phyloP scores from a whole-genome alignment of 768 basidiomycete species.

The Boletus huronensis region DNA sequence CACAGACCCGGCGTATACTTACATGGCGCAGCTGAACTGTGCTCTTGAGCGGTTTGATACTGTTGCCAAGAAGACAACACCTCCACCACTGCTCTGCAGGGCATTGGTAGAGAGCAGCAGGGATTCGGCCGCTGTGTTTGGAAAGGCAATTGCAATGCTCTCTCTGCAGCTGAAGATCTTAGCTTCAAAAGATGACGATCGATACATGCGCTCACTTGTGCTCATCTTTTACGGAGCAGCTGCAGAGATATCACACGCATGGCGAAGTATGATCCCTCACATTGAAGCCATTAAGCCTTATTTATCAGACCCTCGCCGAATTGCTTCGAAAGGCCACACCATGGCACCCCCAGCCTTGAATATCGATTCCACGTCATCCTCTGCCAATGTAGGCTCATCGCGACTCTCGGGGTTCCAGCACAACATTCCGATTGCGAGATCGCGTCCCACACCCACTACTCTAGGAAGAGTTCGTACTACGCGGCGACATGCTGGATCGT shows the following conservation, averaged over 20 bases:
- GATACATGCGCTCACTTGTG: constrained; percentile 83
- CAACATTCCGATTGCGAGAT: constrained; percentile 29
- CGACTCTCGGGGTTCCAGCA: constrained; percentile 20
- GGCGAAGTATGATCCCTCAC: constrained; percentile 73
- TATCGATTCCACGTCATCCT: constrained; percentile 26
- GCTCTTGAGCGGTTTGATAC: constrained; percentile 91
- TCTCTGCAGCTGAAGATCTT: constrained; percentile 77
- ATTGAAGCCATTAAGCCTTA: constrained; percentile 67
- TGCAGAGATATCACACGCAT: constrained; percentile 83
- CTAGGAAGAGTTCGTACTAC: constrained; percentile 51
- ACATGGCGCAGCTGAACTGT: constrained; percentile 81
- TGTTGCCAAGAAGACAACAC: constrained; percentile 62
- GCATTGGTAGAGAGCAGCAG: constrained; percentile 78
- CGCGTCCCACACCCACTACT: constrained; percentile 25
- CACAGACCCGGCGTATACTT: constrained; percentile 76
- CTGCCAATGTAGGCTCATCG: constrained; percentile 27
- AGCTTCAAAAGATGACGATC: constrained; percentile 70
- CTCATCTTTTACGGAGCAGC: constrained; percentile 86
- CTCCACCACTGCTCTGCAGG: constrained; percentile 70
- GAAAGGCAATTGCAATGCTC: constrained; percentile 84
- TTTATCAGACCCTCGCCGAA: constrained; percentile 44
- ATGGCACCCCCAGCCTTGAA: constrained; percentile 23
- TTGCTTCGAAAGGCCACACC: constrained; percentile 24
- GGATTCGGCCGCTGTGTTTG: constrained; percentile 79
- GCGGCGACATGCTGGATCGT: constrained; percentile 90